These are phyloP conservation scores for Tubosaeta brunneosetosa DNA, from an alignment of 768 basidiomycete species.

Conservation along the genomic window DNA sequence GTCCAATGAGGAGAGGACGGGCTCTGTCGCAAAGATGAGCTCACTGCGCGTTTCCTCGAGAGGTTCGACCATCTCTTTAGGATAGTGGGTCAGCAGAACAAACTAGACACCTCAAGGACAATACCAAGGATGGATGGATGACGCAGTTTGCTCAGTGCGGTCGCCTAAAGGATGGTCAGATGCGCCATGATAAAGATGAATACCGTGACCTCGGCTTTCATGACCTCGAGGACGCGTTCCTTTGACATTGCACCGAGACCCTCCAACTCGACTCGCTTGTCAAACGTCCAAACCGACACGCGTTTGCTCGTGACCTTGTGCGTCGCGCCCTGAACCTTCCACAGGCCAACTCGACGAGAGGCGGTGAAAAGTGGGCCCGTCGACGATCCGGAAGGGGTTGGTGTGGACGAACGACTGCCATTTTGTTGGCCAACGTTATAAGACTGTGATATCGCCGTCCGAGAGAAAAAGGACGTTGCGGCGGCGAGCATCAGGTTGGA, in stretches of 20 bases:
- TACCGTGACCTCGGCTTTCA: constrained; percentile 79
- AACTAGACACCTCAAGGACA: constrained; percentile 5
- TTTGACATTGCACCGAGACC: constrained; percentile 56
- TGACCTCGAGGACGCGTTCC: constrained; percentile 74
- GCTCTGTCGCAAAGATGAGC: constrained; percentile 91
- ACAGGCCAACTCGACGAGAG: constrained; percentile 65
- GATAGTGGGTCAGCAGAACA: constrained; percentile 3
- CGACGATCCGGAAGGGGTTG: constrained; percentile 31
- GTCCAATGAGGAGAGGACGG: constrained; percentile 76
- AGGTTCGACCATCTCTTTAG: constrained; percentile 92
- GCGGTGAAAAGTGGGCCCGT: constrained; percentile 35
- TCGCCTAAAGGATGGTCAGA: constrained; percentile 50
- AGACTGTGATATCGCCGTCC: constrained; percentile 76
- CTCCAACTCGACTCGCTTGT: constrained; percentile 80
- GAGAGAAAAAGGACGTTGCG: constrained; percentile 76
- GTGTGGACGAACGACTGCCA: constrained; percentile 37
- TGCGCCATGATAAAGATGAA: neutral
- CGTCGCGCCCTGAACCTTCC: constrained; percentile 81
- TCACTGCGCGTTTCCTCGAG: constrained; percentile 89
- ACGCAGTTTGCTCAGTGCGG: constrained; percentile 76
- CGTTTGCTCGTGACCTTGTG: constrained; percentile 90
- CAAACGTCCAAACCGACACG: constrained; percentile 90
- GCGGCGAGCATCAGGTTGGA: constrained; percentile 80
- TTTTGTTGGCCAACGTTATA: constrained; percentile 56
- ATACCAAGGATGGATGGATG: constrained; percentile 91